Percentiles rank a stretch among this genome's conserved stretches.
Conservation (phyloP, 2,329 filamentous ascomycete species). For the Colletotrichum camelliae region DNA sequence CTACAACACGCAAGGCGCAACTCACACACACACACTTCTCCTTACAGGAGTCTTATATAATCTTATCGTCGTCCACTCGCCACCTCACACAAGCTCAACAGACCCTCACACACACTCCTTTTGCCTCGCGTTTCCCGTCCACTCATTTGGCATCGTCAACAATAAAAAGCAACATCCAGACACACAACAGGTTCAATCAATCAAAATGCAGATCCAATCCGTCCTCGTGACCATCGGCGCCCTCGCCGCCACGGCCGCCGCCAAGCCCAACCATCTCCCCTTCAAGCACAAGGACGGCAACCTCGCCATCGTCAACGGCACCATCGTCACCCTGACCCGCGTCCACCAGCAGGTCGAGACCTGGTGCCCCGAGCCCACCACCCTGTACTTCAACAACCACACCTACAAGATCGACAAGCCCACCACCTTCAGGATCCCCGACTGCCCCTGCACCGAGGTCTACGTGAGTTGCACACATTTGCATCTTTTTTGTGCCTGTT, state of each 20-base stretch:
- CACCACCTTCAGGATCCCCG: conserved; percentile 58
- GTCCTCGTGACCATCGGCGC: conserved; percentile 28
- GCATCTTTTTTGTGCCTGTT: background rate
- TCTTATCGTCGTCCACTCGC: background rate
- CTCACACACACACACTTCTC: background rate
- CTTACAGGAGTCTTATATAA: background rate
- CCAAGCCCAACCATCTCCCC: background rate
- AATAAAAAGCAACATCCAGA: background rate
- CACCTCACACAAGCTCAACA: background rate
- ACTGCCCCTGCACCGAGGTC: conserved; percentile 55
- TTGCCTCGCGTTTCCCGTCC: conserved; percentile 9
- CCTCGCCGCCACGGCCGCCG: conserved; percentile 8
- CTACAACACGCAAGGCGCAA: background rate
- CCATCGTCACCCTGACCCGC: conserved; percentile 38
- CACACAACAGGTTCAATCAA: conserved; percentile 14
- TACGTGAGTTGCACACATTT: background rate
- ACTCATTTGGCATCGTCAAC: background rate
- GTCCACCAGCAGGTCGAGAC: conserved; percentile 42
- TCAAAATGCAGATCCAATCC: conserved; percentile 33
- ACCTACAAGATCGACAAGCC: conserved; percentile 60
- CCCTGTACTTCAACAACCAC: conserved; percentile 35
- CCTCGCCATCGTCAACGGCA: conserved; percentile 24
- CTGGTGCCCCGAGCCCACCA: conserved; percentile 52
- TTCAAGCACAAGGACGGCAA: background rate
- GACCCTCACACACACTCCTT: background rate